Evolutionary conservation across 805 yeast species (phyloP), one percentile per base, ranked within the genome.

Genomic region (Osmozyma mogii): DNA sequence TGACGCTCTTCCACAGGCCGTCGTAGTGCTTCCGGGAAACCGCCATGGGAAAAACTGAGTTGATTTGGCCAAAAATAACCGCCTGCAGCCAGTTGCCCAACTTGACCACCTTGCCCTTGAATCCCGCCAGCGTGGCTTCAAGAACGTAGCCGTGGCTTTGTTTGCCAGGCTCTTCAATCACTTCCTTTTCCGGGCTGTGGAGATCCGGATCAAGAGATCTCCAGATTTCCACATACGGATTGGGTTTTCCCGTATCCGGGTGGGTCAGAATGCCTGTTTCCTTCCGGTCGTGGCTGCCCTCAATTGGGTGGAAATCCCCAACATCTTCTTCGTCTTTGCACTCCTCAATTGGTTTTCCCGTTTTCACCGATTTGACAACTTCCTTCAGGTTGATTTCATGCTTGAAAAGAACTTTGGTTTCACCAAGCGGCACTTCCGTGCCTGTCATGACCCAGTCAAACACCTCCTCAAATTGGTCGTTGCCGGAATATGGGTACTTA

Each of bases 71-170:
- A 36, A 43, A 61, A 3, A 68, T 33, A 1, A 74, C 35, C 0
- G 75, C 79, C 45, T 72, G 76, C 3, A 55, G 44, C 75, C 76
- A 73, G 25, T 61, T 58, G 4, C 76, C 79, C 9, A 70, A 47
- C 19, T 56, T 45, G 5, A 73, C 55, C n/a, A 64, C 41, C 24
- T 68, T 54, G 1, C 79, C 81, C 16, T 58, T 49, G 28, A 36
- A 53, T n/a, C 33, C 36, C 0, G 37, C 48, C 3, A 37, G 29
- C 4, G 22, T 27, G 11, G 40, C 13, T 14, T 42, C 46, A 19
- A 27, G 38, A 7, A 22, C 20, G n/a, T 28, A 21, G 12, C 17
- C 13, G 11, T 12, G 7, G 2, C 19, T 6, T 6, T 16, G 11
- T 4, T 4, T 12, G 23, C 29, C 18, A 9, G 18, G 29, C 1